A percentile compares a stretch with the other conserved stretches of the same genome.
phyloP scores from a whole-genome alignment of 192 early-diverging fungal genomes.

The Umbelopsis isabellina region DNA sequence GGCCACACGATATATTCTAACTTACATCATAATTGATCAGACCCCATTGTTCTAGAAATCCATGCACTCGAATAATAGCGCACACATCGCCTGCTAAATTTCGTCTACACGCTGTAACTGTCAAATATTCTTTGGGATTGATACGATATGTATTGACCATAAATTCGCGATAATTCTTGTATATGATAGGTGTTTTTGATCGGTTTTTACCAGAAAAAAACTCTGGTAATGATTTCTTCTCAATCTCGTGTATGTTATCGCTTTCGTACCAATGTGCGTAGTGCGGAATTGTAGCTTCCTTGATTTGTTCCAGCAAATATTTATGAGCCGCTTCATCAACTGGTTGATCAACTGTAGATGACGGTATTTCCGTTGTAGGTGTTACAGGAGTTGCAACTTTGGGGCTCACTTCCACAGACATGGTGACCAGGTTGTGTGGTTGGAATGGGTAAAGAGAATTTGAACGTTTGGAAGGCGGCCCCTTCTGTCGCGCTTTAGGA shows the following conservation, averaged over 20 bases:
- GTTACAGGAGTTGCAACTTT: not conserved
- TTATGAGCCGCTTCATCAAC: constrained; percentile 69
- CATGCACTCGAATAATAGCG: constrained; percentile 97
- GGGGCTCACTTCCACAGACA: constrained; percentile 12
- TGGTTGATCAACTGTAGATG: not conserved
- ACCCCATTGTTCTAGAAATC: constrained; percentile 99
- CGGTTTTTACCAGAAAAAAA: constrained; percentile 94
- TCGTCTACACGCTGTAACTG: constrained; percentile 95
- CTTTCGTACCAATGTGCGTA: constrained; percentile 96
- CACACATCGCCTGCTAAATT: constrained; percentile 99
- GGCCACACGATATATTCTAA: not conserved
- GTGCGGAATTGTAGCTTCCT: constrained; percentile 78
- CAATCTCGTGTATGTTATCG: constrained; percentile 80
- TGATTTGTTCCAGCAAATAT: constrained; percentile 69
- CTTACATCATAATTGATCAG: constrained; percentile 96
- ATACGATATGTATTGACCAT: constrained; percentile 98
- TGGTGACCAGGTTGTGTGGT: not conserved
- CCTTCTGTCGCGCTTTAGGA: no score
- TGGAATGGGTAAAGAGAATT: not conserved
- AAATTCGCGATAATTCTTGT: constrained; percentile 96
- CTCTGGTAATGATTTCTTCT: constrained; percentile 88
- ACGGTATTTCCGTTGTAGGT: not conserved
- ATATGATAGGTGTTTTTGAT: constrained; percentile 90
- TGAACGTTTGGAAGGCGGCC: not conserved
- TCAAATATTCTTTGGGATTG: constrained; percentile 94